These are phyloP conservation scores for Alternaria dauci DNA, from an alignment of 2,329 filamentous ascomycete species.

Conservation along the genomic window DNA sequence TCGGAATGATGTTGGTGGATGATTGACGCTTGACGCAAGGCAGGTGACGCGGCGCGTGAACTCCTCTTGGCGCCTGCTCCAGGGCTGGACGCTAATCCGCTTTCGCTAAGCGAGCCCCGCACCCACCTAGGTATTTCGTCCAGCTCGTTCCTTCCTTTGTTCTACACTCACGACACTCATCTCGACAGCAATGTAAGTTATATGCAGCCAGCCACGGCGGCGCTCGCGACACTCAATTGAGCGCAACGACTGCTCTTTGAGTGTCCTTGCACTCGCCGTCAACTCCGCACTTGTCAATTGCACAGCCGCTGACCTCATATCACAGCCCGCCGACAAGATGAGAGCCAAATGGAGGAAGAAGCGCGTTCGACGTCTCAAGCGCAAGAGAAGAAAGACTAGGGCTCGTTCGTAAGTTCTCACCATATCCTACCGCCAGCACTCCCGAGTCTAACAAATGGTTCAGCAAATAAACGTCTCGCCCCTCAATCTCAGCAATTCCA, in stretches of 20 bases:
- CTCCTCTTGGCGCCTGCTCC: slow-evolving; percentile 8
- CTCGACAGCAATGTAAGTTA: slow-evolving; percentile 54
- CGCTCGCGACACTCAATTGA: slow-evolving; percentile 36
- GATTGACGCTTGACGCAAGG: slow-evolving; percentile 4
- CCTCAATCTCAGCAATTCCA: slow-evolving; percentile 49
- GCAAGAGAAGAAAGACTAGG: slow-evolving; percentile 99
- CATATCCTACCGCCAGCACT: background rate
- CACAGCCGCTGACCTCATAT: slow-evolving; percentile 41
- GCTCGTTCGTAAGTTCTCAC: slow-evolving; percentile 82
- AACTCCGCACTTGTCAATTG: slow-evolving; percentile 22
- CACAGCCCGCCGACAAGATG: slow-evolving; percentile 63
- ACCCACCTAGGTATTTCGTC: slow-evolving; percentile 29
- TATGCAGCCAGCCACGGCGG: slow-evolving; percentile 9
- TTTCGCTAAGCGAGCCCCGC: slow-evolving; percentile 36
- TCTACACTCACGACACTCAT: slow-evolving; percentile 54
- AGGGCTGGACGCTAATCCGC: slow-evolving; percentile 11
- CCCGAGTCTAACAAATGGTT: slow-evolving; percentile 19
- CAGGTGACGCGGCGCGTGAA: slow-evolving; percentile 23
- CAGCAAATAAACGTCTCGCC: slow-evolving; percentile 61
- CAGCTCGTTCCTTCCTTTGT: slow-evolving; percentile 36
- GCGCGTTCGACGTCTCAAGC: slow-evolving; percentile 98
- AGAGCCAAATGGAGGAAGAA: slow-evolving; percentile 99
- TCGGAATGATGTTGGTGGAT: background rate
- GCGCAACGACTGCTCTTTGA: slow-evolving; percentile 16
- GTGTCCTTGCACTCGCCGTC: slow-evolving; percentile 8